Conservation (phyloP, 768 basidiomycete species). For the Psilocybe cyanescens region DNA sequence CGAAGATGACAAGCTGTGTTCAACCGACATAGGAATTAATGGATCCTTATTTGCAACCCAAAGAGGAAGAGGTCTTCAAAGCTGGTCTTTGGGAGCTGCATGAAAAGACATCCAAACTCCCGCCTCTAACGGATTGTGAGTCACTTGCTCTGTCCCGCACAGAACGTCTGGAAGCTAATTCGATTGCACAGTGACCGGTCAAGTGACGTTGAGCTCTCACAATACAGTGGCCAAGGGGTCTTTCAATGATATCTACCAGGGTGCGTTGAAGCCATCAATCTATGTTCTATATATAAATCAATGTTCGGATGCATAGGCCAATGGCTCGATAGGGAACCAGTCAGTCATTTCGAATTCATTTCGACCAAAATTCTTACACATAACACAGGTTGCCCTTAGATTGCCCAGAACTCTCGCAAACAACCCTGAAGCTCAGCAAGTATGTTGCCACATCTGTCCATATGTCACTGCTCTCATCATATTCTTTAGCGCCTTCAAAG, state of each 20-base stretch:
- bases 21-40: background rate
- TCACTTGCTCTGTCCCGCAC: background rate
- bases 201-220: slow-evolving; percentile 35
- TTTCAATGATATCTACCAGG: slow-evolving; percentile 43
- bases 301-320: slow-evolving; percentile 29
- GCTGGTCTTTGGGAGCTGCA: slow-evolving; percentile 43
- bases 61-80: slow-evolving; percentile 35
- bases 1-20: background rate
- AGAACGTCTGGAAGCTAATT: background rate
- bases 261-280: slow-evolving; percentile 22
- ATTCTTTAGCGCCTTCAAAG: slow-evolving; percentile 40
- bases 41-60: slow-evolving; percentile 33
- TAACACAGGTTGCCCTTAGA: slow-evolving; percentile 42
- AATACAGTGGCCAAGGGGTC: slow-evolving; percentile 36
- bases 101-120: slow-evolving; percentile 39
- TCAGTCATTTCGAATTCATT: slow-evolving; percentile 14
- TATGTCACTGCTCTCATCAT: background rate
- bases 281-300: slow-evolving; percentile 1
- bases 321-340: slow-evolving; percentile 44
- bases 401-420: slow-evolving; percentile 38
- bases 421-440: slow-evolving; percentile 36
- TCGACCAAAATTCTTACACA: background rate
- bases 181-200: slow-evolving; percentile 41
- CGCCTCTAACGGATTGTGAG: slow-evolving; percentile 47
- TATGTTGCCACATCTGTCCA: slow-evolving; percentile 14